These are phyloP conservation scores for Pichia thaimueangensis DNA, from an alignment of 805 yeast species.

Conservation along the genomic window DNA sequence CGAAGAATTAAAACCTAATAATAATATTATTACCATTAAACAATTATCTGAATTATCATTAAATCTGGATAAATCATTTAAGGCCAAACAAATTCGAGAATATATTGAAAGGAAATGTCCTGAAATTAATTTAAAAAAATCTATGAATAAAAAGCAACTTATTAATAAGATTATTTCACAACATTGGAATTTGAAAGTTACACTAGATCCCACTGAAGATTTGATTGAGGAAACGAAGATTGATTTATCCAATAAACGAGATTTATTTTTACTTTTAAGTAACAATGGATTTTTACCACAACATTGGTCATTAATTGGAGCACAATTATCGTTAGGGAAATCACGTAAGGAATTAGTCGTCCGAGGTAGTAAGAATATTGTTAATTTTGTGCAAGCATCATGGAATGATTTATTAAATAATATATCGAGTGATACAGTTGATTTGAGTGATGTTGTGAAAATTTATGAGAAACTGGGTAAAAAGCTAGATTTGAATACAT, in stretches of 20 bases:
- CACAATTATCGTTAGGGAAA: slow-evolving; percentile 24
- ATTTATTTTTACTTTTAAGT: slow-evolving; percentile 28
- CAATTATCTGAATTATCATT: slow-evolving; percentile 18
- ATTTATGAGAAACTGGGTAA: slow-evolving; percentile 19
- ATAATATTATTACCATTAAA: slow-evolving; percentile 16
- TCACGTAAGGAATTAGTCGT: slow-evolving; percentile 24
- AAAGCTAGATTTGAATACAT: slow-evolving; percentile 17
- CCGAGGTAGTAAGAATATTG: slow-evolving; percentile 23
- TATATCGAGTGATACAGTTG: slow-evolving; percentile 19
- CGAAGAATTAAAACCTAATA: slow-evolving; percentile 25
- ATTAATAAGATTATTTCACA: slow-evolving; percentile 19
- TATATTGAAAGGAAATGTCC: slow-evolving; percentile 15
- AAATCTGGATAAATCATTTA: slow-evolving; percentile 16
- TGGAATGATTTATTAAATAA: slow-evolving; percentile 29
- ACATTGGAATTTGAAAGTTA: slow-evolving; percentile 23
- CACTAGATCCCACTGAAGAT: slow-evolving; percentile 9
- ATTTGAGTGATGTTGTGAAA: slow-evolving; percentile 15
- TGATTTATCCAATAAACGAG: slow-evolving; percentile 25
- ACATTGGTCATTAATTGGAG: slow-evolving; percentile 33
- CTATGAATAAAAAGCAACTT: slow-evolving; percentile 17
- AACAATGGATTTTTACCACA: slow-evolving; percentile 28
- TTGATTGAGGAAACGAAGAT: slow-evolving; percentile 18
- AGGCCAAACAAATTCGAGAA: slow-evolving; percentile 19
- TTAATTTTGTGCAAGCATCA: slow-evolving; percentile 29
- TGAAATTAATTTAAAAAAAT: slow-evolving; percentile 5